Evolutionary conservation across 2,329 filamentous ascomycete species (phyloP), one percentile per base, ranked within the genome.

Genomic region (Sphaerulina musiva): DNA sequence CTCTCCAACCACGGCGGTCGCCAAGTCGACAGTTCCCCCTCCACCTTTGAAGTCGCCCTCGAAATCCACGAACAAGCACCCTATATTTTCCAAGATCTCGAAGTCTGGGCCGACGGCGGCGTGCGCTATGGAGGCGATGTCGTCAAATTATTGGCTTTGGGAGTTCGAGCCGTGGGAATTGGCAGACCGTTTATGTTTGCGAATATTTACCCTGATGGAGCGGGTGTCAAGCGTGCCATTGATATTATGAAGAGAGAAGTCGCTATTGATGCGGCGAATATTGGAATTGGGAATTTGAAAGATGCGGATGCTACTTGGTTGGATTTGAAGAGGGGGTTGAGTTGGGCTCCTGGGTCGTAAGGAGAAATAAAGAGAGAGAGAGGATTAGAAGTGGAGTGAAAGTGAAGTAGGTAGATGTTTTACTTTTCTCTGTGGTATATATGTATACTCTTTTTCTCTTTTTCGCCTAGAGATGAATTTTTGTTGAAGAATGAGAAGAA

Each of bases 21-120:
- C n/a, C 80, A 82, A 66, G 45, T 71, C 48, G 71, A 73, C 69
- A 48, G 76, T 26, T 75, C 78, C 2, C 84, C 85, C 0, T 85
- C 80, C 0, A 81, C 84, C 1, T 82, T 85, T 11, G 88, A 93
- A 64, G 82, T 92, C 48, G 87, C 86, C 3, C 80, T 87, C 10
- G 87, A 89, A 58, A 85, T 90, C 53, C 84, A 87, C 69, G 83
- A 81, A 36, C 58, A 69, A 32, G 69, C 64, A 6, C 72, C 71
- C 0, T 66, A 68, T 14, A 64, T 74, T 14, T 74, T 73, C 62
- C 60, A 68, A 41, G 51, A 70, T 49, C 61, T 68, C 17, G 71
- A 73, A 50, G 69, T 74, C 5, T 71, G 64, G 46, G 70, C 70
- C 6, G 70, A 73, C 40, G 69, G 70, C 11, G 71, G 71, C 53